These are phyloP conservation scores for Chytriomyces sp. DNA, from an alignment of 192 early-diverging fungal genomes.

Conservation along the genomic window DNA sequence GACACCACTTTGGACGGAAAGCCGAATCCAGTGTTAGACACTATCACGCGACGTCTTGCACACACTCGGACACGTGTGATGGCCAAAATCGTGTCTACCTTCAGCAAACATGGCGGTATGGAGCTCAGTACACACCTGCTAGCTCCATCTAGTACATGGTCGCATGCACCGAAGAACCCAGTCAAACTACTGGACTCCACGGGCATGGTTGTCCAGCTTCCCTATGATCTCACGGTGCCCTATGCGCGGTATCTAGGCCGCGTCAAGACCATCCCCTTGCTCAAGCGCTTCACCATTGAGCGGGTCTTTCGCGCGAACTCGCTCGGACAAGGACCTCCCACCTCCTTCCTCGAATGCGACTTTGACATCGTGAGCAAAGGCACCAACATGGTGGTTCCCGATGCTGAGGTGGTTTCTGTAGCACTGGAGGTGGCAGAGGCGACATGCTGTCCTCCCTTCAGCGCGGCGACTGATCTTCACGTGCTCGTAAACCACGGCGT, in stretches of 20 bases:
- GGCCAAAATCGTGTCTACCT: conserved; percentile 73
- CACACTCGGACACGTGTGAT: conserved; percentile 25
- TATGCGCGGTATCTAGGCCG: conserved; percentile 83
- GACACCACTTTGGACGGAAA: too few relatives aligned
- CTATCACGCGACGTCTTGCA: conserved; percentile 11
- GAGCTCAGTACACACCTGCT: conserved; percentile 81
- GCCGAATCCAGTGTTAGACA: conserved; percentile 45
- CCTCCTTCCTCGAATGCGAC: conserved; percentile 75
- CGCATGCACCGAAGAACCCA: conserved; percentile 54
- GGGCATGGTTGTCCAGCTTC: conserved; percentile 77
- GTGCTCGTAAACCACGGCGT: conserved; percentile 69
- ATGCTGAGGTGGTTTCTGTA: conserved; percentile 87
- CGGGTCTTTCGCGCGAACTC: conserved; percentile 77
- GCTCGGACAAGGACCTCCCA: conserved; percentile 65
- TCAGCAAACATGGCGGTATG: conserved; percentile 81
- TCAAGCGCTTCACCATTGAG: conserved; percentile 89
- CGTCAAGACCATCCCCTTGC: conserved; percentile 61
- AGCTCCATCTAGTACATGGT: conserved; percentile 60
- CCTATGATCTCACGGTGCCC: conserved; percentile 88
- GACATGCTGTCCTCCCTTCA: conserved; percentile 23
- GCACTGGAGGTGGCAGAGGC: conserved; percentile 53
- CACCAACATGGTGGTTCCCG: conserved; percentile 67
- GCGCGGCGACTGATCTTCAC: conserved; percentile 48
- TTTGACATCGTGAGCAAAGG: conserved; percentile 86
- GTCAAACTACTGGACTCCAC: conserved; percentile 80